phyloP scores from a whole-genome alignment of 148 eudicot genomes.

The Rhododendron kiyosumense region DNA sequence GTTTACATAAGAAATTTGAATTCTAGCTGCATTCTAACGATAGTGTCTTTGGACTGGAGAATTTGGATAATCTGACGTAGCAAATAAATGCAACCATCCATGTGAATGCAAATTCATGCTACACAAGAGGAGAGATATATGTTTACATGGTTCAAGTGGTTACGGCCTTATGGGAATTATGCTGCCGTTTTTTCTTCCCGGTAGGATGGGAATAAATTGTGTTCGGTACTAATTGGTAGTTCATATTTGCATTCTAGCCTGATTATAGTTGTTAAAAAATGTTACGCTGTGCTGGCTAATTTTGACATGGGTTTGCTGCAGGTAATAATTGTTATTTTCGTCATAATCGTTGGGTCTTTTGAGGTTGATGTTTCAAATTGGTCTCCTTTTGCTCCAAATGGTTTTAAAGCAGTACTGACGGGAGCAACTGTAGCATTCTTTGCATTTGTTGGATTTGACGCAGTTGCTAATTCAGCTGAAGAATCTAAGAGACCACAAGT shows the following conservation, averaged over 20 bases:
- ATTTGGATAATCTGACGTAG: background rate
- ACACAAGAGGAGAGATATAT: background rate
- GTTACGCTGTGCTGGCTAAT: conserved; percentile 1
- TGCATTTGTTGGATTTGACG: conserved; percentile 98
- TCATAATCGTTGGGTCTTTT: conserved; percentile 70
- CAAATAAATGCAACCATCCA: background rate
- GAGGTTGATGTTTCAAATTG: conserved; percentile 89
- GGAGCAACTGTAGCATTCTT: conserved; percentile 99
- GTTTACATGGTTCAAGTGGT: background rate
- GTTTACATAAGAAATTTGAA: background rate
- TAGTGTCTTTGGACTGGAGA: background rate
- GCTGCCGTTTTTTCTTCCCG: background rate
- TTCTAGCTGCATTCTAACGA: background rate
- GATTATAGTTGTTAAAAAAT: background rate
- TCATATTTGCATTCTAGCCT: background rate
- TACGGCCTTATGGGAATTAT: background rate
- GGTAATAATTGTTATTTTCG: conserved; percentile 81
- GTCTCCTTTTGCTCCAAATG: conserved; percentile 92
- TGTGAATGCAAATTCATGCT: background rate
- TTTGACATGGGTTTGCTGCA: conserved; percentile 22
- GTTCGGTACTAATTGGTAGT: background rate
- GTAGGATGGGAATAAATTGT: background rate
- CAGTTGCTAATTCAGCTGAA: conserved; percentile 99
- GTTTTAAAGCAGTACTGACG: conserved; percentile 62
- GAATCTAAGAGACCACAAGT: conserved; percentile 95